Evolutionary conservation across 345 rosid genomes (phyloP).

Genomic region (Lepidium aucheri): DNA sequence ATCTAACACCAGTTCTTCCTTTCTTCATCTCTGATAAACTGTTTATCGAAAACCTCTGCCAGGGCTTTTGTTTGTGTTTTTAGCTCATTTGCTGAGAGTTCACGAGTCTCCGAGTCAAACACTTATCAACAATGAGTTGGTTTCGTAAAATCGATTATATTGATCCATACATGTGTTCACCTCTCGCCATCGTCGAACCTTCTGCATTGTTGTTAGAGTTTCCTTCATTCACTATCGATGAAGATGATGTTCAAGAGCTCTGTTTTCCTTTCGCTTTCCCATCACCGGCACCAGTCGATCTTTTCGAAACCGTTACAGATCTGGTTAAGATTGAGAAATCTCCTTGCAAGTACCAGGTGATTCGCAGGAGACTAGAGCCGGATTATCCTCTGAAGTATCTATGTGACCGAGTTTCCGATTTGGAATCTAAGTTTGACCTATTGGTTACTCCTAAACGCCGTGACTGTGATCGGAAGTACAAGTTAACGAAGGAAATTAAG

Average conservation of each 20-base stretch:
- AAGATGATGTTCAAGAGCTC: conserved; percentile 16
- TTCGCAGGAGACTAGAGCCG: conserved; percentile 33
- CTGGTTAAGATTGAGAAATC: conserved; percentile 45
- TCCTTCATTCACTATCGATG: conserved; percentile 16
- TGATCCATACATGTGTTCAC: conserved; percentile 22
- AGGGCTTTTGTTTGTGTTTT: too few relatives aligned
- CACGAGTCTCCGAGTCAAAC: not conserved
- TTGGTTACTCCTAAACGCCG: conserved; percentile 24
- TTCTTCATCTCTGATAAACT: too few relatives aligned
- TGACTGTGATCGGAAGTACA: conserved; percentile 64
- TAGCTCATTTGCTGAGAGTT: conserved; percentile 26
- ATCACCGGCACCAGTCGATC: conserved; percentile 31
- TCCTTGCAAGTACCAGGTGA: conserved; percentile 41
- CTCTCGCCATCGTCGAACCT: conserved; percentile 17
- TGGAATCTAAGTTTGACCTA: conserved; percentile 65
- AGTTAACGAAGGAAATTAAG: conserved; percentile 67
- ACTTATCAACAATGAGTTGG: conserved; percentile 28
- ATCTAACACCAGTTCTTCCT: too few relatives aligned
- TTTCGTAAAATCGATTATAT: conserved; percentile 13
- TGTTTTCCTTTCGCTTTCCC: conserved; percentile 35
- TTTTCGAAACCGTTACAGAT: conserved; percentile 49
- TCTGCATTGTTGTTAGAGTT: conserved; percentile 3
- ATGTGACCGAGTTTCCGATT: conserved; percentile 49
- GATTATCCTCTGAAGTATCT: conserved; percentile 38
- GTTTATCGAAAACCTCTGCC: not conserved